phyloP scores from a whole-genome alignment of 257 asterid genomes.

The Petrea volubilis region DNA sequence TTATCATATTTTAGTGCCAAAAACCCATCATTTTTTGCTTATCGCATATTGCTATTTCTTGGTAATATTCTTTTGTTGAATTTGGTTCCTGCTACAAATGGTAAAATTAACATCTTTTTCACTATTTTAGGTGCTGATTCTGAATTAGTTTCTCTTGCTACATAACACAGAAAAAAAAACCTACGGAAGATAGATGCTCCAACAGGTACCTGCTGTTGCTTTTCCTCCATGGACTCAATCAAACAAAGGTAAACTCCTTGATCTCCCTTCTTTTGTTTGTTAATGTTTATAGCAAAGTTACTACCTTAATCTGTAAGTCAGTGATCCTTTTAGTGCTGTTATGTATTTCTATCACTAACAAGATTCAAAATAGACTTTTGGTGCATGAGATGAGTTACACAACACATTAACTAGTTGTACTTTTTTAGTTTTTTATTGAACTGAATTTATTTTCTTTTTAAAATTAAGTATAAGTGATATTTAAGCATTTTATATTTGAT shows the following conservation, averaged over 20 bases:
- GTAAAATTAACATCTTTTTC: not conserved
- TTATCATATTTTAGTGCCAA: not conserved
- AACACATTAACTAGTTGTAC: not conserved
- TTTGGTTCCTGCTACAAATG: not conserved
- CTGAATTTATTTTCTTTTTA: no score
- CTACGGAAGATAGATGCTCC: conserved; percentile 35
- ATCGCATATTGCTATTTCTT: not conserved
- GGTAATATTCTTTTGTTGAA: not conserved
- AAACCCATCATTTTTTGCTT: not conserved
- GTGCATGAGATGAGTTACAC: conserved; percentile 3
- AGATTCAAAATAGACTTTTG: not conserved
- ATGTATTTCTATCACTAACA: not conserved
- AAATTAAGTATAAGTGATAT: not conserved
- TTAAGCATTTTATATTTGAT: not conserved
- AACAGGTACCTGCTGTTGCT: conserved; percentile 31
- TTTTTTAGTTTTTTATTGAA: not conserved
- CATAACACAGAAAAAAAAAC: not conserved
- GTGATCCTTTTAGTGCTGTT: not conserved
- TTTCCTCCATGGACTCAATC: conserved; percentile 37
- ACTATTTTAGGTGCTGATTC: not conserved
- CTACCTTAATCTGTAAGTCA: not conserved
- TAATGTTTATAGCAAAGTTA: not conserved
- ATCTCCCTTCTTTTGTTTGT: no score
- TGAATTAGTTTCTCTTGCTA: not conserved
- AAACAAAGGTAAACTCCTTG: conserved; percentile 27